These are phyloP conservation scores for Typha latifolia DNA, from an alignment of 176 grass and related monocot genomes.

Conservation along the genomic window DNA sequence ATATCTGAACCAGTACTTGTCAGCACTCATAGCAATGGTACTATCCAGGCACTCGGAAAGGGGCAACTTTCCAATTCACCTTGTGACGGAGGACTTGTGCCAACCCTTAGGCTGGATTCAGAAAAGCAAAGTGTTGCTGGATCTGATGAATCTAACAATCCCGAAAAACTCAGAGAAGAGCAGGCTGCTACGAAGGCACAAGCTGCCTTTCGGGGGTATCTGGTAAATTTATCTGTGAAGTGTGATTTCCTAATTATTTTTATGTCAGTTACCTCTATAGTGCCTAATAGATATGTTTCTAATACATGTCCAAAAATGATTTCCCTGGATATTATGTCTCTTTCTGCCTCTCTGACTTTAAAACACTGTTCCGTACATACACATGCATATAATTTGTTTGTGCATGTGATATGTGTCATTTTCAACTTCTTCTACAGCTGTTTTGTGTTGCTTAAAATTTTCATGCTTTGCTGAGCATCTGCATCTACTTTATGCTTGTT, in stretches of 20 bases:
- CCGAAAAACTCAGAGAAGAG: constrained; percentile 43
- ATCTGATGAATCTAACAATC: constrained; percentile 21
- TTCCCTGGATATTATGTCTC: not conserved
- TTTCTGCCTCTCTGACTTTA: not conserved
- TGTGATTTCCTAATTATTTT: not conserved
- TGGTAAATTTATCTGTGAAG: constrained; percentile 33
- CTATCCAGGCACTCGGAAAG: constrained; percentile 21
- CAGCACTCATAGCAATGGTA: constrained; percentile 24
- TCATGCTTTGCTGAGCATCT: not conserved
- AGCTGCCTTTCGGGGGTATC: constrained; percentile 88
- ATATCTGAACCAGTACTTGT: constrained; percentile 1
- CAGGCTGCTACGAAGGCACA: constrained; percentile 80
- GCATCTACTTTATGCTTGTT: not conserved
- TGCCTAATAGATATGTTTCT: not conserved
- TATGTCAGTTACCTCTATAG: not conserved
- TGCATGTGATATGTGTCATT: not conserved
- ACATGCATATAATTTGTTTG: not conserved
- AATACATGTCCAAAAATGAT: too few relatives aligned
- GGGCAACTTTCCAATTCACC: constrained; percentile 28
- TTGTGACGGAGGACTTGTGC: constrained; percentile 2
- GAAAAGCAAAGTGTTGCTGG: constrained; percentile 25
- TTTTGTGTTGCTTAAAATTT: not conserved
- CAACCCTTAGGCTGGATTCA: constrained; percentile 25
- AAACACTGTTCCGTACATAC: not conserved
- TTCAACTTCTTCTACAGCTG: not conserved